phyloP scores from a whole-genome alignment of 306 rosid species.

The Pyrus betulifolia region DNA sequence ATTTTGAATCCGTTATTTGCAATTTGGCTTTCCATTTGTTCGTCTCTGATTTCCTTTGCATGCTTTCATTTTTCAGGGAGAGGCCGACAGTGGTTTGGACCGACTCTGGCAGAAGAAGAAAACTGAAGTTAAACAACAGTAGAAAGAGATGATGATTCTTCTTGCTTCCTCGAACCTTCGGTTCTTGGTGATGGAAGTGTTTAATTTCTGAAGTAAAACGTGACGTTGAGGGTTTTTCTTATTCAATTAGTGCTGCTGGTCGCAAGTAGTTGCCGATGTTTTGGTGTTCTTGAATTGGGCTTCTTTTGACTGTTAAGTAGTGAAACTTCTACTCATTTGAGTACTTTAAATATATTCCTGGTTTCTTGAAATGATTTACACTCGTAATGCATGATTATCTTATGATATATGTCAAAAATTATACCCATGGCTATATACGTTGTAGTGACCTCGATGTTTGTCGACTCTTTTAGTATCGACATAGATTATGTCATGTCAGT shows the following conservation, averaged over 20 bases:
- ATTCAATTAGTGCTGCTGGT: neutral
- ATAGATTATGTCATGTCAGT: too few relatives aligned
- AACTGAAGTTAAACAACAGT: conserved; percentile 36
- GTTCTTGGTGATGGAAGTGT: neutral
- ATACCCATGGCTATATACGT: too few relatives aligned
- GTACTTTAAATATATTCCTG: neutral
- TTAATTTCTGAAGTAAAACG: neutral
- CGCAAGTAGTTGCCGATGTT: neutral
- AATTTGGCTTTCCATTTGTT: neutral
- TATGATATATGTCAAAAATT: neutral
- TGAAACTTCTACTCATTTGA: neutral
- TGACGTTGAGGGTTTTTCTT: neutral
- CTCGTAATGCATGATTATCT: neutral
- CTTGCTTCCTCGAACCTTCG: neutral
- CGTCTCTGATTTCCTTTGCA: neutral
- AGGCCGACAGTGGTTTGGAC: conserved; percentile 50
- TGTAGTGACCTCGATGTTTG: neutral
- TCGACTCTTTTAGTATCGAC: neutral
- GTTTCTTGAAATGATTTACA: neutral
- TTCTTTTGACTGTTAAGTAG: neutral
- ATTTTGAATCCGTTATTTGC: neutral
- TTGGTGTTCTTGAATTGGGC: neutral
- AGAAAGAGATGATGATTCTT: conserved; percentile 1
- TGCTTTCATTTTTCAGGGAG: conserved; percentile 31
- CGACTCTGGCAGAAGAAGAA: conserved; percentile 59